Conservation (phyloP, 148 eudicot species). For the Talinum fruticosum region DNA sequence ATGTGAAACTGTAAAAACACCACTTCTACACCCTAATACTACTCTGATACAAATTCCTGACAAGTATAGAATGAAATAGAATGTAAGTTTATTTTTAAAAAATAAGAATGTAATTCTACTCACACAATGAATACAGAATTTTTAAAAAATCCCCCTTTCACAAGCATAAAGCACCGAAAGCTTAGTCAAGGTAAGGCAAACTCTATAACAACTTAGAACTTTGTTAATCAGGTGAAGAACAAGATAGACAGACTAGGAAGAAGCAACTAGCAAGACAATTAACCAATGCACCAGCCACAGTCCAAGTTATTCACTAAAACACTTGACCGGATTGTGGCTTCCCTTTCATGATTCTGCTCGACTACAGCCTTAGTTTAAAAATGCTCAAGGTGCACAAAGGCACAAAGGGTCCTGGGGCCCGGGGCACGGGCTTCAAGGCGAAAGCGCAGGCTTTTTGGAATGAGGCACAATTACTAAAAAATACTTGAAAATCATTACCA, state of each 20-base stretch:
- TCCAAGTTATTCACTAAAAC: background rate
- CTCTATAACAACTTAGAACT: background rate
- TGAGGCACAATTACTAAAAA: no score
- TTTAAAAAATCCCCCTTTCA: background rate
- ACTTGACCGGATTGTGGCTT: no score
- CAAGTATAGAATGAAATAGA: background rate
- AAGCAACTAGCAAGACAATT: no score
- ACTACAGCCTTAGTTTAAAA: no score
- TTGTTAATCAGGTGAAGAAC: background rate
- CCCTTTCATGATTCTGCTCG: no score
- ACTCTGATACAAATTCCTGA: conserved; percentile 4
- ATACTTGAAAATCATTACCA: no score
- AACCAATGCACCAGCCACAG: background rate
- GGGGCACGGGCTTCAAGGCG: no score
- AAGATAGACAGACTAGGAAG: background rate
- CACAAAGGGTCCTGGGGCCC: no score
- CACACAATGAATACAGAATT: background rate
- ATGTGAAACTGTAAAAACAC: background rate
- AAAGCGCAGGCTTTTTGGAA: no score
- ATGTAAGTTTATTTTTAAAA: background rate
- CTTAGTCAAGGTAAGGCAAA: background rate
- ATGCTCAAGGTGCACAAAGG: no score
- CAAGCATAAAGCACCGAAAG: background rate
- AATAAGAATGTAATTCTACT: no score
- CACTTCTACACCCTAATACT: background rate